A percentile compares a stretch with the other conserved stretches of the same genome.
These are phyloP conservation scores for Colletotrichum liriopes DNA, from an alignment of 2,329 filamentous ascomycete species.

Conservation along the genomic window DNA sequence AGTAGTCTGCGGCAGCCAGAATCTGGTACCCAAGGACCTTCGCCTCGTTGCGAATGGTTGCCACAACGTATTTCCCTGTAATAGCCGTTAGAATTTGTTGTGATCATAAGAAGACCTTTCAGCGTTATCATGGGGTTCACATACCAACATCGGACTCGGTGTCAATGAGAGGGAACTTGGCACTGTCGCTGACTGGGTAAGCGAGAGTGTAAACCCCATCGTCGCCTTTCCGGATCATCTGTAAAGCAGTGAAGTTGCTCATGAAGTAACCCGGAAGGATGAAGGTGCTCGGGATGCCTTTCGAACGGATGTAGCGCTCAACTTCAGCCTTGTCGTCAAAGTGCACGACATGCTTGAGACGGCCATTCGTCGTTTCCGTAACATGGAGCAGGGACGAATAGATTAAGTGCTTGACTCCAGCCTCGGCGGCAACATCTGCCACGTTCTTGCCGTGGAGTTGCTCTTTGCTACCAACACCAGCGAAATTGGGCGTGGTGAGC, in stretches of 20 bases:
- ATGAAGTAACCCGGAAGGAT: constrained; percentile 67
- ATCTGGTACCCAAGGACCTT: constrained; percentile 33
- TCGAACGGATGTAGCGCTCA: constrained; percentile 61
- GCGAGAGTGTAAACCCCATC: constrained; percentile 48
- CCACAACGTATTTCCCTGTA: constrained; percentile 45
- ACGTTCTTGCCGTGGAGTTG: constrained; percentile 59
- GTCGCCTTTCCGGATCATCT: constrained; percentile 47
- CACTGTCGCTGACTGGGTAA: constrained; percentile 46
- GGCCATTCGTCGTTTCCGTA: constrained; percentile 47
- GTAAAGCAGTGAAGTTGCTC: constrained; percentile 59
- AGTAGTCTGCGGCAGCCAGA: constrained; percentile 39
- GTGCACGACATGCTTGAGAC: constrained; percentile 50
- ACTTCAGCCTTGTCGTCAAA: constrained; percentile 66
- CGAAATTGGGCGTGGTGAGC: constrained; percentile 49
- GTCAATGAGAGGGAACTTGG: constrained; percentile 53
- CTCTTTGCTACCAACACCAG: constrained; percentile 38
- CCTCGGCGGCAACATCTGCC: constrained; percentile 52
- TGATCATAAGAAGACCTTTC: no score
- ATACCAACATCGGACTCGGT: constrained; percentile 49
- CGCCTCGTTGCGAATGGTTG: constrained; percentile 30
- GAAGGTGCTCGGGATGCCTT: constrained; percentile 63
- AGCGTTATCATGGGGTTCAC: no score
- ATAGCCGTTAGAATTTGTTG: no score
- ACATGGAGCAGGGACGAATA: constrained; percentile 53
- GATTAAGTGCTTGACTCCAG: constrained; percentile 52